phyloP scores from a whole-genome alignment of 345 rosid genomes.

The Gossypium turneri region DNA sequence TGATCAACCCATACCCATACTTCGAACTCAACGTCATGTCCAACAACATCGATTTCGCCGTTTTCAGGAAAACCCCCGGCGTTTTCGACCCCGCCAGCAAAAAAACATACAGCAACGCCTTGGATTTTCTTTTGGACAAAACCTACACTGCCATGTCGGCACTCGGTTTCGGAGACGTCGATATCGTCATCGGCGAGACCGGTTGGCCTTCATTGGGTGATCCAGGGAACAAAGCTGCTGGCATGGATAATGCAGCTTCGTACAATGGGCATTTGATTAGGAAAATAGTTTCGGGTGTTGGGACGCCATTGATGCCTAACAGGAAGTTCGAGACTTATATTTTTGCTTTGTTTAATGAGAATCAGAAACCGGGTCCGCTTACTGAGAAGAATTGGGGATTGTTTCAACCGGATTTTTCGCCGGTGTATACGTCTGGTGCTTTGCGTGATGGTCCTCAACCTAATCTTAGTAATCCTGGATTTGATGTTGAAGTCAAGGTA shows the following conservation, averaged over 20 bases:
- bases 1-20: slow-evolving; percentile 81
- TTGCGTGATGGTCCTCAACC: slow-evolving; percentile 25
- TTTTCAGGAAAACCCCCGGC: slow-evolving; percentile 54
- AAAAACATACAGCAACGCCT: slow-evolving; percentile 65
- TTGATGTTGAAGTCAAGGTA: background rate
- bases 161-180: slow-evolving; percentile 60
- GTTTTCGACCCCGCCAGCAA: slow-evolving; percentile 47
- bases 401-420: slow-evolving; percentile 60
- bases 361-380: slow-evolving; percentile 58
- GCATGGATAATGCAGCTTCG: slow-evolving; percentile 41
- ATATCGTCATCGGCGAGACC: slow-evolving; percentile 62
- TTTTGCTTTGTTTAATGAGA: slow-evolving; percentile 77
- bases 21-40: slow-evolving; percentile 38
- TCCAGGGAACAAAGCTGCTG: slow-evolving; percentile 23
- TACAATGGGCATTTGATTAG: slow-evolving; percentile 49
- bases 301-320: slow-evolving; percentile 84
- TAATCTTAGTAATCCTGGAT: background rate
- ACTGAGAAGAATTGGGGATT: slow-evolving; percentile 80
- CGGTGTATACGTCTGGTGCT: slow-evolving; percentile 63
- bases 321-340: slow-evolving; percentile 58
- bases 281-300: slow-evolving; percentile 41
- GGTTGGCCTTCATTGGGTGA: slow-evolving; percentile 75
- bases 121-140: slow-evolving; percentile 59
- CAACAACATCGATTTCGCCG: slow-evolving; percentile 32
- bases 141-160: slow-evolving; percentile 69